Base-by-base conservation (phyloP, 2,329 filamentous ascomycete species). In the Sporothrix luriei region DNA sequence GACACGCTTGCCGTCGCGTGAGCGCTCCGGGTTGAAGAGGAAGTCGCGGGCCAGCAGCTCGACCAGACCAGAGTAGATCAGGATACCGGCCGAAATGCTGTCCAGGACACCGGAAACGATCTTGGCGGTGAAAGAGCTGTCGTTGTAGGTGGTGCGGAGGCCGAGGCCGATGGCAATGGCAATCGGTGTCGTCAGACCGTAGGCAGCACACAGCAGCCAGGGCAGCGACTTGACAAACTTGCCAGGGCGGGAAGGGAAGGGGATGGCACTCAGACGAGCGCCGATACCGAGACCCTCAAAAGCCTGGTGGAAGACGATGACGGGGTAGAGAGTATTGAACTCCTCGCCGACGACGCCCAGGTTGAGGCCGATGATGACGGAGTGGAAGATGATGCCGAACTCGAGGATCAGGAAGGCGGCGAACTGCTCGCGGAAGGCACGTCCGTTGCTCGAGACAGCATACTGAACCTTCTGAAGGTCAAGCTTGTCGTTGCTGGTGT, bases 41-140 rank as follows among this genome's bases (percentile, higher is more conserved):
- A 97, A 97, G 79, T 98, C 94, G 76, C 97, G 93, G 0, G 94
- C 94, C 83, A 97, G 90, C 57, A 98, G 84, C 82, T 98, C 94
- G 11, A 98, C 93, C n/a, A 98, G 83, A 6, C 93, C 94, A 0
- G 94, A 97, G 80, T 97, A 98, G 74, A 98, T 91, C 72, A 98
- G 83, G 71, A 98, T 97, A 24, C 94, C 94, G 1, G 93, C 93
- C 54, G 90, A 93, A 75, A 97, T 93, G 1, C 92, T 87, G 78
- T 98, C 94, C 74, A 97, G 96, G 11, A 97, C 85, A 26, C 94
- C 94, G 74, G 95, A 95, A 74, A 94, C 86, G 59, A 97, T 86
- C 73, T 92, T 84, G 40, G 89, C 90, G 0, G 85, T 90, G 38
- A 71, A 74, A 13, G 73, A 74, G 54, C 81, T 79, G 40, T 85